Evolutionary conservation across 1,284 basidiomycete species (phyloP), one percentile per base, ranked within the genome.

Genomic region (Cystobasidiaceae sp.): DNA sequence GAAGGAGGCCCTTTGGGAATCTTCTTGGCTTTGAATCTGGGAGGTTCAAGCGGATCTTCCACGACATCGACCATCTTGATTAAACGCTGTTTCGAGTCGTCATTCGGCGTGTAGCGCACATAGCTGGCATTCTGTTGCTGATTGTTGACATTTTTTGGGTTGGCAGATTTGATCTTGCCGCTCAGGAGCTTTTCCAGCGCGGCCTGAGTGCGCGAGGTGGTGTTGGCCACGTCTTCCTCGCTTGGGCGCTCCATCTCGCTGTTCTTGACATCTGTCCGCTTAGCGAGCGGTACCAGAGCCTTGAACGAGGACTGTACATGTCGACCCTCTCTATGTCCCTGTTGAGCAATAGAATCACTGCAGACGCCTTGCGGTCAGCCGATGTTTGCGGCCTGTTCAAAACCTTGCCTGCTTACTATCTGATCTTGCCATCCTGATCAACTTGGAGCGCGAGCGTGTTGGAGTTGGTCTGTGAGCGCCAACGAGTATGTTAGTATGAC

Each of bases 31-130:
- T 97, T 97, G 81, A 97, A 98, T 46, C 91, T 83, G 6, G 94
- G 90, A 5, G 96, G 96, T 77, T 97, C 94, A 60, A 99, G 78
- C 0, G 96, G 96, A 78, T 99, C 96, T 78, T 98, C 94, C 6
- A 92, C 90, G 5, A 94, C 87, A 72, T 93, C 90, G 4, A 92
- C 87, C 92, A 99, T 97, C 78, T 98, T 97, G 79, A 99, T 97
- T 72, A 99, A 97, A 54, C 96, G 81, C 77, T 99, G 96, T 77
- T 93, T 89, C 70, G 92, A 79, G 5, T 81, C 84, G 39, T 81
- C 82, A 2, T 89, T 89, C 3, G 96, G 93, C 7, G 96, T 99
- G 77, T 99, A 98, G 11, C 96, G 86, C 71, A 99, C 90, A 78
- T 92, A 98, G 4, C 84, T 82, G 0, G 88, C 86, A 76, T 88